Evolutionary conservation across 2,329 filamentous ascomycete species (phyloP), one percentile per base, ranked within the genome.

Genomic region (Fonsecaea erecta): DNA sequence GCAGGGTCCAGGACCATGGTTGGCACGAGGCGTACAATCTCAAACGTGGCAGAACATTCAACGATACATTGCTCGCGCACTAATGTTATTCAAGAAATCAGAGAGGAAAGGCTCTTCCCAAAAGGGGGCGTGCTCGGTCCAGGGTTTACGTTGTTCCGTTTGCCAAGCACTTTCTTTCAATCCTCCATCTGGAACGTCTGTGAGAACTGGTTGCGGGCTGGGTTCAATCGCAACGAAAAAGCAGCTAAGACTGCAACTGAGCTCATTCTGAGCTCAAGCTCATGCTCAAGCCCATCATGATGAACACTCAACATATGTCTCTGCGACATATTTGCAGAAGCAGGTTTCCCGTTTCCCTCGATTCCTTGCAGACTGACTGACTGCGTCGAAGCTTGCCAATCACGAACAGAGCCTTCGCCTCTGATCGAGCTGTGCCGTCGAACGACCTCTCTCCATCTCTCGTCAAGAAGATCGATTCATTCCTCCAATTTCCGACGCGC

Each of bases 311-410:
- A 37, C 62, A 67, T 48, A 43, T 52, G n/a, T 58, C 59, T 28
- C 40, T 67, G 40, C 65, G 65, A 51, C 62, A 60, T 28, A 48
- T 52, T 24, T 67, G 62, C 46, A 56, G 35, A 60, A 62, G 65
- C 52, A 67, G 46, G 64, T 52, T 21, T 14, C 53, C 52, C 28
- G 7, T 43, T 46, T 32, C 46, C 60, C 12, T 54, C 52, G 9
- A 21, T 57, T 35, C 35, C 43, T n/a, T 24, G 28, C 30, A 21
- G 24, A 12, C 16, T 28, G 18, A 26, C 32, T 60, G 48, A 60
- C 46, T 34, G 12, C 16, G 5, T 24, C 28, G n/a, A n/a, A 60
- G 57, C 46, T 21, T 54, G 58, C 34, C 51, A 54, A 21, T 54
- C 58, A 14, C 57, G 30, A 4, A 34, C 53, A 37, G 28, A 34